These are phyloP conservation scores for Fragilaria crotonensis DNA, from an alignment of 108 stramenopile species.

Conservation along the genomic window DNA sequence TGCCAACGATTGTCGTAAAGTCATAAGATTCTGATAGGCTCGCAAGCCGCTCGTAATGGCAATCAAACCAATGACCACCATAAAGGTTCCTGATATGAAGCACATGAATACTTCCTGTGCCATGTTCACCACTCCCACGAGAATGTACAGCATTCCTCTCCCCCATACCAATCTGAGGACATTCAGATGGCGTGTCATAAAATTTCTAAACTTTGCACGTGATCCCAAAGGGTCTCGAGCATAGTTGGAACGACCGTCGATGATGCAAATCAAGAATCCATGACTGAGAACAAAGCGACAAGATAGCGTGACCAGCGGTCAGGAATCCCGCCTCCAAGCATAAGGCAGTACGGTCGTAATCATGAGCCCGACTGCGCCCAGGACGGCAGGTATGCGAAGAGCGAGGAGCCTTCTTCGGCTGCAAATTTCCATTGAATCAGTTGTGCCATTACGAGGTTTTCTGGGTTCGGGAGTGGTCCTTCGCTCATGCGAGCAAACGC, in stretches of 20 bases:
- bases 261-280: constrained; percentile 20
- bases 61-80: constrained; percentile 29
- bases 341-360: constrained; percentile 18
- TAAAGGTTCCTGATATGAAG: constrained; percentile 17
- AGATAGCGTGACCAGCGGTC: constrained; percentile 4
- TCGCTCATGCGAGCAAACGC: too few relatives aligned
- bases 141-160: constrained; percentile 44
- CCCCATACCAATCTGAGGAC: constrained; percentile 47
- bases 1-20: constrained; percentile 30
- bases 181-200: constrained; percentile 27
- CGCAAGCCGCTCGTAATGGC: constrained; percentile 25
- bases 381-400: constrained; percentile 25
- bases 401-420: constrained; percentile 41
- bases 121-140: constrained; percentile 36
- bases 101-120: constrained; percentile 10
- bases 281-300: constrained; percentile 20
- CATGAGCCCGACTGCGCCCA: constrained; percentile 20
- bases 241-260: constrained; percentile 32
- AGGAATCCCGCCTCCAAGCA: neutral
- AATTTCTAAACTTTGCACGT: constrained; percentile 24
- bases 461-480: constrained; percentile 1
- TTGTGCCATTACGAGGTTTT: constrained; percentile 22
- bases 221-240: constrained; percentile 19
- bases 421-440: constrained; percentile 46
- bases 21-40: constrained; percentile 25